Evolutionary conservation across 108 stramenopile genomes (phyloP), one percentile per base, ranked within the genome.

Genomic region (Chaetoceros muelleri): DNA sequence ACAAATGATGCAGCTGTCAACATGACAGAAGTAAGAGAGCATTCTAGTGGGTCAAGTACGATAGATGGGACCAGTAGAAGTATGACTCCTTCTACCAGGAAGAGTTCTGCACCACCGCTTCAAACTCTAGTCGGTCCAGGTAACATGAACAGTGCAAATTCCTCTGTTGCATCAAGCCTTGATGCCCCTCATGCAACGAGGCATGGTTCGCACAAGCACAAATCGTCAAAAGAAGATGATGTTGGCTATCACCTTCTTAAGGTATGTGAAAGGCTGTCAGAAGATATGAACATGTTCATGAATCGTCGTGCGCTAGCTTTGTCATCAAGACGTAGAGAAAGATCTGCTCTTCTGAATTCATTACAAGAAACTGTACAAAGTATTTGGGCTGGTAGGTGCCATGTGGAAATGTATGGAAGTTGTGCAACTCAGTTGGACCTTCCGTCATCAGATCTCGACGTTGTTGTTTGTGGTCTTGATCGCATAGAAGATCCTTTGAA

Each of bases 371-470:
- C 80, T 24, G 63, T 83, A 0, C 54, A 74, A 64, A 64, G 65
- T 30, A 81, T 90, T 44, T 90, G 87, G 87, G 70, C 82, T 0
- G 70, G 56, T 24, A 57, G 51, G 19, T 77, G 79, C 48, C 67
- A 65, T n/a, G 88, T 86, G 30, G 84, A 90, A 72, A 78, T 85
- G 78, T 93, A 89, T 56, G 91, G 91, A 18, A 85, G 83, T 45
- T 93, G 91, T 69, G 82, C 83, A 8, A 93, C 91, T 2, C 67
- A 78, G 45, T 62, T 89, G 24, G 91, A 93, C 60, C 69, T 93
- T 23, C 91, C 91, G 25, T 85, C 83, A 7, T 87, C 85, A n/a
- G 91, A 93, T 74, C 64, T 93, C 40, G 91, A 93, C 53, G 77
- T 87, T 25, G 91, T 93, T 21, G 73, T 93, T 40, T 69, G 80